Conservation (phyloP, 768 basidiomycete genomes). For the Leccinum disarticulatum region DNA sequence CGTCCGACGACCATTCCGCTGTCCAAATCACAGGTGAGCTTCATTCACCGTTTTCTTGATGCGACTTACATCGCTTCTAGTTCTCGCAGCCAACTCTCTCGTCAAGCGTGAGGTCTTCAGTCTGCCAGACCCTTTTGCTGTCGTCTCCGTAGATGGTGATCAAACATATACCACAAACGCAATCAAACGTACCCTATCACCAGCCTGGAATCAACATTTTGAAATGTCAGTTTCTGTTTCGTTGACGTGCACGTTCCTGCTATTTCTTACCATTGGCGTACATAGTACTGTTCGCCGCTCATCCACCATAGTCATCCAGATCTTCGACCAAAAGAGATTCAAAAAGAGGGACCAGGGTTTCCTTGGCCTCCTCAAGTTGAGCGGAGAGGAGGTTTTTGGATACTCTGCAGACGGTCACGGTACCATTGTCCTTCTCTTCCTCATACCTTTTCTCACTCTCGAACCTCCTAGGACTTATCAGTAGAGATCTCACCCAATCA, state of each 20-base stretch:
- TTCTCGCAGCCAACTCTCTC: slow-evolving; percentile 74
- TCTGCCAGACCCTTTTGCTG: slow-evolving; percentile 86
- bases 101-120: slow-evolving; percentile 77
- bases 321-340: slow-evolving; percentile 90
- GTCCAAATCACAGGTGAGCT: slow-evolving; percentile 30
- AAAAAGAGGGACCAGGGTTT: slow-evolving; percentile 84
- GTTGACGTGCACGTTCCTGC: neutral
- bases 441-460: slow-evolving; percentile 2
- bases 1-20: slow-evolving; percentile 12
- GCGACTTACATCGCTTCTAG: slow-evolving; percentile 38
- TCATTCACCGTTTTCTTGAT: neutral
- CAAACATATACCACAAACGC: slow-evolving; percentile 78
- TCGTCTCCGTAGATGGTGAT: slow-evolving; percentile 82
- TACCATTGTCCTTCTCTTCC: slow-evolving; percentile 17
- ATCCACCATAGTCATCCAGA: slow-evolving; percentile 78
- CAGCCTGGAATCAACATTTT: slow-evolving; percentile 84
- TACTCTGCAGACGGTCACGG: slow-evolving; percentile 49
- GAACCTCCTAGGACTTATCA: slow-evolving; percentile 56
- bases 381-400: slow-evolving; percentile 52
- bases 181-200: slow-evolving; percentile 64
- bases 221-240: slow-evolving; percentile 61
- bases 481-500: slow-evolving; percentile 50
- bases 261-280: slow-evolving; percentile 4
- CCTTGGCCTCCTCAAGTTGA: slow-evolving; percentile 56
- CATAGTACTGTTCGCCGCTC: slow-evolving; percentile 67